These are phyloP conservation scores for Sugiyamaella grinbergsii DNA, from an alignment of 1,139 yeast genomes.

Conservation along the genomic window DNA sequence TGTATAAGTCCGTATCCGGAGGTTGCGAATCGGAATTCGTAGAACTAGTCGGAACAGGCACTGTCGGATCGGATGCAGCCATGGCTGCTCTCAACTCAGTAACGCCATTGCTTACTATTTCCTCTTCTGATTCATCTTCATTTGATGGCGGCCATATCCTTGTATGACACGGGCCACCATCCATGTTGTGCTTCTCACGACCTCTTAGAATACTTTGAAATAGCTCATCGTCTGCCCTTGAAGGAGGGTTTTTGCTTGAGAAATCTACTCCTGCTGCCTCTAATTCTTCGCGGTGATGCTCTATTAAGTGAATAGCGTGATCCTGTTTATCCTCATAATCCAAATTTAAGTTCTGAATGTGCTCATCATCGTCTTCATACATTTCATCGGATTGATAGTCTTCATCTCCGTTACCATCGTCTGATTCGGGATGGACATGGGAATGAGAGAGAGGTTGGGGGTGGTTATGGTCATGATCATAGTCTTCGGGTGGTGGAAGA, in stretches of 20 bases:
- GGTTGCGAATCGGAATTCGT: not conserved
- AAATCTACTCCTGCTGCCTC: constrained; percentile 16
- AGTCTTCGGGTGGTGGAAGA: constrained; percentile 19
- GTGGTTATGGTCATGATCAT: constrained; percentile 21
- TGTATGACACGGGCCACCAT: constrained; percentile 12
- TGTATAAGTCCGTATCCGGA: constrained; percentile 34
- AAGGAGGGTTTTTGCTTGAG: constrained; percentile 5
- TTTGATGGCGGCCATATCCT: constrained; percentile 10
- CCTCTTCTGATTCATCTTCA: constrained; percentile 1
- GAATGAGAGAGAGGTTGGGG: constrained; percentile 25
- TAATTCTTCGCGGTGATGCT: constrained; percentile 16
- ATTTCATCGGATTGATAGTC: constrained; percentile 20
- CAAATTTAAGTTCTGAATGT: not conserved
- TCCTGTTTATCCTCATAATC: constrained; percentile 11
- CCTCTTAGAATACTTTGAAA: constrained; percentile 13
- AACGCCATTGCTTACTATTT: not conserved
- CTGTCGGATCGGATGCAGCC: constrained; percentile 21
- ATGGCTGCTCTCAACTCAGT: constrained; percentile 22
- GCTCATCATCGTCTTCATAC: constrained; percentile 18
- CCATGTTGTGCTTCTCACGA: constrained; percentile 15
- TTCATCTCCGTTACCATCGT: constrained; percentile 17
- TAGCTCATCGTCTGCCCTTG: constrained; percentile 5
- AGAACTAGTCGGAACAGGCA: not conserved
- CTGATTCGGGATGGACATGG: not conserved
- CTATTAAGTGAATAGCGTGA: constrained; percentile 12